Base-by-base conservation (phyloP, 306 rosid genomes). In the Senna siamea region DNA sequence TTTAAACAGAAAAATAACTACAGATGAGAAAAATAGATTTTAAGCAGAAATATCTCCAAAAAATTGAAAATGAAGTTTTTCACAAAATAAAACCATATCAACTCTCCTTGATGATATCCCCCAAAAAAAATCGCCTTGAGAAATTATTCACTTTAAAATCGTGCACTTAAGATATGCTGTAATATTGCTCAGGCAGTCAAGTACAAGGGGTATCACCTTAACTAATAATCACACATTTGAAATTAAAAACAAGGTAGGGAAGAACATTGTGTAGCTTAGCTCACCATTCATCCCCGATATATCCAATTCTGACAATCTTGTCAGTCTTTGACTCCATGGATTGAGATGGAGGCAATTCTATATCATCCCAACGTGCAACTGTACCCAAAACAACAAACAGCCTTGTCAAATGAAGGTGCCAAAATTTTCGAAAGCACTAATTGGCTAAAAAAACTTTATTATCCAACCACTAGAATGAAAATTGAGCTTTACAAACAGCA, bases 361-460 rank as follows among this genome's bases (percentile, higher is more conserved):
- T 59, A 50, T 76, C 96, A 82, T 93, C 93, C 98, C 98, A 93
- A 63, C 81, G 71, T 19, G 90, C 79, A 75, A 93, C 98, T 90
- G 97, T 80, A 51, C 46, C 70, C 68, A 53, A 46, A 70, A 12
- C 26, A 76, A 70, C n/a, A 35, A 73, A 66, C 41, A 64, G 9
- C 37, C 26, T 64, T 46, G 68, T 77, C 37, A 80, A 8, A 69
- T 7, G 55, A 73, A 37, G 26, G 62, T 26, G 47, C 2, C 46
- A 35, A n/a, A 34, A 59, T 9, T 55, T 40, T 9, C 20, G 34
- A 0, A 60, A n/a, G 47, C 13, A 17, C 9, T 50, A 13, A 0
- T 9, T 12, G 4, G 5, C 3, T 8, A 10, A 0, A 30, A 3
- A 51, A 2, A 32, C 37, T 2, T 32, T 50, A 26, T 26, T 28